Conservation (phyloP, 2,329 filamentous ascomycete species). For the Trichothecium roseum region DNA sequence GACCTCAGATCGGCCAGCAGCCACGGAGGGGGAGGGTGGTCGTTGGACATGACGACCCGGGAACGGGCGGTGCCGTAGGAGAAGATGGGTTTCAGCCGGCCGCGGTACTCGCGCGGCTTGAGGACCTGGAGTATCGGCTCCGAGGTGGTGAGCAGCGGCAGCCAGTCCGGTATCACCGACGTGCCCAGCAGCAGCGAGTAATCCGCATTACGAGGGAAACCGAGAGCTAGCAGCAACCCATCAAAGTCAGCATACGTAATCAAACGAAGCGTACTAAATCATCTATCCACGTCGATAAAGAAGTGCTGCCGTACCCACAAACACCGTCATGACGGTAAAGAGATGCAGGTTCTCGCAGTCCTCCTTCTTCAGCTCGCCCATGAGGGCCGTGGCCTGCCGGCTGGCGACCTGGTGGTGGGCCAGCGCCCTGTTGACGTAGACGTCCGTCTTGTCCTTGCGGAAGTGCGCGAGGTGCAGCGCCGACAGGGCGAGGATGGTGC, state of each 20-base stretch:
- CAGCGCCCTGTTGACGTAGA: constrained; percentile 18
- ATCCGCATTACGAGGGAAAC: no score
- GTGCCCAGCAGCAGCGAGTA: no score
- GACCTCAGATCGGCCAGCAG: constrained; percentile 11
- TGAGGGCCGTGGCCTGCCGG: constrained; percentile 14
- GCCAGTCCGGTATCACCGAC: constrained; percentile 18
- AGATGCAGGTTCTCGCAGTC: constrained; percentile 14
- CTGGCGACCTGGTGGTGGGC: constrained; percentile 18
- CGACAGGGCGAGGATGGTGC: constrained; percentile 35
- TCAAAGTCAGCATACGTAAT: no score
- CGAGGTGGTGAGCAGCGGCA: constrained; percentile 18
- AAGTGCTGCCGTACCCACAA: constrained; percentile 13
- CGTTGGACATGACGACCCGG: constrained; percentile 10
- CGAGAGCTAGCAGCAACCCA: no score
- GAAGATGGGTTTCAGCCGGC: constrained; percentile 10
- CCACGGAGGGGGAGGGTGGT: constrained; percentile 4
- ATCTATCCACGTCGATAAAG: no score
- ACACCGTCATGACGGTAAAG: constrained; percentile 22
- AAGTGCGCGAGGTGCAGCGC: constrained; percentile 36
- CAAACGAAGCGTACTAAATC: no score
- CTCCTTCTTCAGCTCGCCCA: constrained; percentile 10
- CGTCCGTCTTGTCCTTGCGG: constrained; percentile 22
- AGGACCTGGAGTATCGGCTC: constrained; percentile 14
- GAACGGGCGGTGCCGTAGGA: constrained; percentile 13
- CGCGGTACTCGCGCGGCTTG: constrained; percentile 8